Conservation (phyloP, 2,329 filamentous ascomycete species). For the Talaromyces sp. region DNA sequence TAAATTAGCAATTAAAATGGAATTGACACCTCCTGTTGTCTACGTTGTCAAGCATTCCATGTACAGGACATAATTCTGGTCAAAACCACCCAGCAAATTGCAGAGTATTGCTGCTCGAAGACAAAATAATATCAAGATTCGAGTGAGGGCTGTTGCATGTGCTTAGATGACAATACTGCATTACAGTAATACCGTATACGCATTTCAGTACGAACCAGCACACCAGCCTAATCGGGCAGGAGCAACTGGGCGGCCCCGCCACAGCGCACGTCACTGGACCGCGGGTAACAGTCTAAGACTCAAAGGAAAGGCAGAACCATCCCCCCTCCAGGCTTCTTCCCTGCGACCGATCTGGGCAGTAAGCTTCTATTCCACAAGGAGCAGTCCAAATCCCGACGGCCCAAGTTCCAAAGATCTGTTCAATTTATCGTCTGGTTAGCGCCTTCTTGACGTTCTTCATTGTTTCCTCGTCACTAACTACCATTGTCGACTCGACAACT, state of each 20-base stretch:
- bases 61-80: too few relatives aligned
- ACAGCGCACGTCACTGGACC: constrained; percentile 1
- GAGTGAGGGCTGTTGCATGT: background rate
- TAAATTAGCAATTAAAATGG: too few relatives aligned
- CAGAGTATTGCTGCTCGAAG: too few relatives aligned
- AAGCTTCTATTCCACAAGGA: background rate
- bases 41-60: background rate
- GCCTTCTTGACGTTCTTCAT: background rate
- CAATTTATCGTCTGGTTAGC: background rate
- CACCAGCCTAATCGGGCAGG: background rate
- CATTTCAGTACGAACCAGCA: background rate
- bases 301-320: background rate
- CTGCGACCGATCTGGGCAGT: background rate
- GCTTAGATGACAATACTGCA: background rate
- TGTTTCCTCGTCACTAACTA: background rate
- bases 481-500: background rate
- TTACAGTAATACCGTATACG: background rate
- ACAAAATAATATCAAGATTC: background rate
- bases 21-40: too few relatives aligned
- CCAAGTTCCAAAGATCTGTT: background rate
- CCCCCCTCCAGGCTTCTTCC: background rate
- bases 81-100: background rate
- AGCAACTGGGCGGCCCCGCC: background rate
- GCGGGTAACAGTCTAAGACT: background rate
- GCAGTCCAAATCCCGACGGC: background rate